Base-by-base conservation (phyloP, 2,329 filamentous ascomycete species). In the Fusarium anguioides region DNA sequence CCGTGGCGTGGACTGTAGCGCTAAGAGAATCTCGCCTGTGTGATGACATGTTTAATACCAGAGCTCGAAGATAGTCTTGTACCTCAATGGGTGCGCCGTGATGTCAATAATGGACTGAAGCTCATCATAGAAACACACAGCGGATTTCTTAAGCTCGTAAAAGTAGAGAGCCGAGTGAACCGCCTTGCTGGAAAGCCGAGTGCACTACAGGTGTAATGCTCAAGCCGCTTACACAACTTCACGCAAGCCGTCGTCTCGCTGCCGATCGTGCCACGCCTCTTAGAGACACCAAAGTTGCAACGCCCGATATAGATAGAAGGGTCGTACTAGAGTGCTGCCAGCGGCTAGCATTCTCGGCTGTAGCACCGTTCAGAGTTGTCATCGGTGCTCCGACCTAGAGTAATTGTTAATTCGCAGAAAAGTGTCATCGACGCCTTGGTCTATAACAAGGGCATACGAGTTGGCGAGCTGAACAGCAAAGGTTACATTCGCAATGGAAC, bases 181-280 rank as follows among this genome's bases (percentile, higher is more conserved):
- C 65, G 57, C 39, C 27, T 62, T 60, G 44, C 55, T 69, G 57
- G 68, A 58, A 71, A 53, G 45, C 51, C 27, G 52, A 58, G 51
- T 42, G 44, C 57, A 66, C 53, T 52, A 52, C 50, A 62, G 39
- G 48, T 51, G 48, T 52, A 52, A 46, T 54, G 49, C 46, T 35
- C 54, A 69, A 72, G 69, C 66, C 66, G 56, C 63, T 68, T 70
- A 70, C 69, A 71, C 59, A 68, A 62, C 64, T 51, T 66, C 62
- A 52, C 50, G 52, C 60, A 71, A 56, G 42, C 33, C 58, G 47
- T 66, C 48, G 50, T 64, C 63, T 64, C 42, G 47, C 50, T 54
- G 54, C 46, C 50, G 63, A 72, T 72, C 50, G 57, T 68, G 58
- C 58, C 63, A 65, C 68, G 50, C 63, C 55, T 51, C 51, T 46